Evolutionary conservation across 1,284 basidiomycete species (phyloP).

Genomic region (Agroathelia rolfsii): DNA sequence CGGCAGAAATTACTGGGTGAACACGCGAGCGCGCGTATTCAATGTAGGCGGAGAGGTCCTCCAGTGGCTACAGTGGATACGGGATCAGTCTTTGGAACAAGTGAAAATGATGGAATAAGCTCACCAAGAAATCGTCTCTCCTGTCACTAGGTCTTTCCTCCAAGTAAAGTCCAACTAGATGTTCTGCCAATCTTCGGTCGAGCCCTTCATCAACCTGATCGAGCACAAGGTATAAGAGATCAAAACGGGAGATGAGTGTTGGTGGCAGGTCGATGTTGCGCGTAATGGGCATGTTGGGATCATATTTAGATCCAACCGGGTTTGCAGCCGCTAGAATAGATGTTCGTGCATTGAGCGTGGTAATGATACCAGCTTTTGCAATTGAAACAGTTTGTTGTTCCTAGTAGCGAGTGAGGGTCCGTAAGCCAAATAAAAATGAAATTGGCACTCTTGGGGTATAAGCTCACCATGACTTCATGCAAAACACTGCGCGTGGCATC

Average conservation of each 20-base stretch:
- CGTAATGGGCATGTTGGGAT: conserved; percentile 80
- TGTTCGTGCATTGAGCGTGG: conserved; percentile 93
- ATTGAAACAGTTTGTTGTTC: conserved; percentile 99
- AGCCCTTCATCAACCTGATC: conserved; percentile 88
- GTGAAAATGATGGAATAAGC: conserved; percentile 18
- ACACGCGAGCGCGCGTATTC: conserved; percentile 88
- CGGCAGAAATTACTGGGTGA: conserved; percentile 82
- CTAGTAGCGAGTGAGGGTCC: conserved; percentile 28
- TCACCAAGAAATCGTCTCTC: conserved; percentile 69
- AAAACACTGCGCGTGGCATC: conserved; percentile 93
- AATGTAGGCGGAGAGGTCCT: conserved; percentile 90
- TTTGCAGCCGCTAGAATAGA: conserved; percentile 97
- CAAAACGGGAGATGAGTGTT: conserved; percentile 95
- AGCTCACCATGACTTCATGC: conserved; percentile 94
- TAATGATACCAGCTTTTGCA: conserved; percentile 99
- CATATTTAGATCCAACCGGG: conserved; percentile 94
- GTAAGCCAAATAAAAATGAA: background rate
- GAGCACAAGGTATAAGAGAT: conserved; percentile 93
- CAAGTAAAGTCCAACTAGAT: conserved; percentile 88
- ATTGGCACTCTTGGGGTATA: background rate
- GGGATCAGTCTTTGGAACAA: conserved; percentile 3
- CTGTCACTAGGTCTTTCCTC: conserved; percentile 76
- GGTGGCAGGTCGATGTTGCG: conserved; percentile 90
- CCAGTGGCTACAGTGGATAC: conserved; percentile 52
- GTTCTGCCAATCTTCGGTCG: conserved; percentile 87